Conservation (phyloP, 1,139 yeast species). For the Blastobotrys raffinosifermentans region DNA sequence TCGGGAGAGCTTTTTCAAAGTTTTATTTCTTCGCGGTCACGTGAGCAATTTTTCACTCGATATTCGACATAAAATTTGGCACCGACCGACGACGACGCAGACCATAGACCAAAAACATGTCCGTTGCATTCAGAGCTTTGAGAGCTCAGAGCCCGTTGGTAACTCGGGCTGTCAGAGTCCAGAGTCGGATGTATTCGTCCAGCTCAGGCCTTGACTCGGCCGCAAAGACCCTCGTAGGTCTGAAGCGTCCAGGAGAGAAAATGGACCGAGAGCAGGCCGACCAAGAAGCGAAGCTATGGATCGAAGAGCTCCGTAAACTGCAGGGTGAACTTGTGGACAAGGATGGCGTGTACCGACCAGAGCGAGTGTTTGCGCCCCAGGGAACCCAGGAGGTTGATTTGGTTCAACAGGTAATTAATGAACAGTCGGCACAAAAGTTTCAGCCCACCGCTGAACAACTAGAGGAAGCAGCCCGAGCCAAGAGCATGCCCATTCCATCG, state of each 20-base stretch:
- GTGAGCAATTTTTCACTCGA: too few species aligned
- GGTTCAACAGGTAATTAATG: constrained; percentile 19
- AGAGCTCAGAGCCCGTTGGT: too few species aligned
- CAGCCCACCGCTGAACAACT: constrained; percentile 56
- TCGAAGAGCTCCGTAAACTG: constrained; percentile 45
- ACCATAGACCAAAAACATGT: too few species aligned
- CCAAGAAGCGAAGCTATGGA: constrained; percentile 61
- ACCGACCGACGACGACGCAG: too few species aligned
- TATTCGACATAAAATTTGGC: too few species aligned
- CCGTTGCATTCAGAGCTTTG: too few species aligned
- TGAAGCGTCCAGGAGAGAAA: constrained; percentile 11
- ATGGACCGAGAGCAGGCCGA: constrained; percentile 33
- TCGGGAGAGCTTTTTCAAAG: too few species aligned
- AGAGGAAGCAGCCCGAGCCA: constrained; percentile 46
- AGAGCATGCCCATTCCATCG: constrained; percentile 53
- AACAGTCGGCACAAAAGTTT: constrained; percentile 14
- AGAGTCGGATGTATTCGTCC: too few species aligned
- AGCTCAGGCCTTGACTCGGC: constrained; percentile 7
- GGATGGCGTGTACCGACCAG: constrained; percentile 30
- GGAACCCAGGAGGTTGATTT: constrained; percentile 24
- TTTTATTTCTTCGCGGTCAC: too few species aligned
- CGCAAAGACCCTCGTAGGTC: constrained; percentile 21
- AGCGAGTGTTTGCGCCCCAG: constrained; percentile 30
- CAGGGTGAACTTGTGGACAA: constrained; percentile 12
- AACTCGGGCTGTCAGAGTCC: too few species aligned